Conservation (phyloP, 768 basidiomycete genomes). For the Psilocybe cubensis region DNA sequence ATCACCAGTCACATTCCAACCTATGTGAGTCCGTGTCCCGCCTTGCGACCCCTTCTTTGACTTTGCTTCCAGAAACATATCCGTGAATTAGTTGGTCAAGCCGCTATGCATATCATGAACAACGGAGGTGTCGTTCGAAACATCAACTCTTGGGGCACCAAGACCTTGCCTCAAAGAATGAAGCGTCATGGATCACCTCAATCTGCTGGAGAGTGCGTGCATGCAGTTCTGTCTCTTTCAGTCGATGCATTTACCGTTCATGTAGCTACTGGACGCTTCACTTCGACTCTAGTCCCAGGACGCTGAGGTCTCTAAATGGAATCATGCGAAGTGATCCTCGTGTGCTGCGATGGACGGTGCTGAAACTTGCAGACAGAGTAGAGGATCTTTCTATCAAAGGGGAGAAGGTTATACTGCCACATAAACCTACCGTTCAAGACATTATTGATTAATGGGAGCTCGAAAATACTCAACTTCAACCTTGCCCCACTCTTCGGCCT, state of each 20-base stretch:
- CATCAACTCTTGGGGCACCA: conserved; percentile 76
- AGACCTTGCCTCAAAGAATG: conserved; percentile 76
- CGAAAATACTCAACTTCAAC: neutral
- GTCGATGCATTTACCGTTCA: neutral
- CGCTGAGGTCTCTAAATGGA: conserved; percentile 62
- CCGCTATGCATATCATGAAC: conserved; percentile 73
- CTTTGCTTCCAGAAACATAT: conserved; percentile 62
- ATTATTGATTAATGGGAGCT: conserved; percentile 19
- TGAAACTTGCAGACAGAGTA: conserved; percentile 76
- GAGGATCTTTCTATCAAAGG: conserved; percentile 66
- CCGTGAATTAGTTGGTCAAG: conserved; percentile 70
- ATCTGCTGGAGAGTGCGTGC: conserved; percentile 77
- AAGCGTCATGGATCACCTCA: conserved; percentile 60
- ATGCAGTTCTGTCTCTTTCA: neutral
- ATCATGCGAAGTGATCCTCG: conserved; percentile 80
- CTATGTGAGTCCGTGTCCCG: conserved; percentile 55
- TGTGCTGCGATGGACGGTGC: conserved; percentile 80
- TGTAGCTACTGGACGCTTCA: conserved; percentile 88
- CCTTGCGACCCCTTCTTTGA: conserved; percentile 1
- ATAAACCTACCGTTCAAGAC: conserved; percentile 20
- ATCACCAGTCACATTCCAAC: conserved; percentile 75
- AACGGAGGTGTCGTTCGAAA: conserved; percentile 83
- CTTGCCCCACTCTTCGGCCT: neutral
- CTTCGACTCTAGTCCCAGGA: conserved; percentile 84
- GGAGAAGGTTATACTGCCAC: conserved; percentile 41